Conservation (phyloP, 1,139 yeast species). For the Pichia sp. region DNA sequence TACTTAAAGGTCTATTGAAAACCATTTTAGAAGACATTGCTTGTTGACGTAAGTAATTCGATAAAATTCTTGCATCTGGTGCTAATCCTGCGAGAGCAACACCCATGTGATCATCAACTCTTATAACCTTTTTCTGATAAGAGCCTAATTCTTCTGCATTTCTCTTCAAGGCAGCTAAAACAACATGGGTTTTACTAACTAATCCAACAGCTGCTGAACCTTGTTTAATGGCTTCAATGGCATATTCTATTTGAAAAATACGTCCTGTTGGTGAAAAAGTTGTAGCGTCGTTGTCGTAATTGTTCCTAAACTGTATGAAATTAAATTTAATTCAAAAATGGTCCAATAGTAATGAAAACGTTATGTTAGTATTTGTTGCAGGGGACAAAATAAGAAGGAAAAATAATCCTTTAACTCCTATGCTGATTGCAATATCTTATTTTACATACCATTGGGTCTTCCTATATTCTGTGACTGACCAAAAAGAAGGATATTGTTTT, state of each 20-base stretch:
- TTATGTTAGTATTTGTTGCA: neutral
- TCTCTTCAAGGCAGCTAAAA: slow-evolving; percentile 87
- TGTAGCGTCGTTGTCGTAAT: slow-evolving; percentile 96
- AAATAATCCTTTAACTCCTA: no score
- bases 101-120: slow-evolving; percentile 90
- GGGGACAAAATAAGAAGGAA: no score
- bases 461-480: no score
- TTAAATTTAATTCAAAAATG: no score
- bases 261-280: slow-evolving; percentile 98
- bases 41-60: slow-evolving; percentile 84
- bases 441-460: slow-evolving; percentile 1
- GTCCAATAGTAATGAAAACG: neutral
- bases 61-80: slow-evolving; percentile 92
- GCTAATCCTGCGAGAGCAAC: slow-evolving; percentile 96
- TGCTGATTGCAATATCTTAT: no score
- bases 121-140: slow-evolving; percentile 87
- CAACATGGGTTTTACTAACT: slow-evolving; percentile 80
- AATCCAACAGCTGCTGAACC: slow-evolving; percentile 97
- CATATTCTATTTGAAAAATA: slow-evolving; percentile 92
- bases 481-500: no score
- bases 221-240: slow-evolving; percentile 95
- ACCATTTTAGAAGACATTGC: slow-evolving; percentile 85
- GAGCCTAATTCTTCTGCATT: slow-evolving; percentile 97
- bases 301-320: slow-evolving; percentile 88
- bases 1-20: slow-evolving; percentile 81